Base-by-base conservation (phyloP, 2,329 filamentous ascomycete genomes). In the Alternaria hordeiaustralica region DNA sequence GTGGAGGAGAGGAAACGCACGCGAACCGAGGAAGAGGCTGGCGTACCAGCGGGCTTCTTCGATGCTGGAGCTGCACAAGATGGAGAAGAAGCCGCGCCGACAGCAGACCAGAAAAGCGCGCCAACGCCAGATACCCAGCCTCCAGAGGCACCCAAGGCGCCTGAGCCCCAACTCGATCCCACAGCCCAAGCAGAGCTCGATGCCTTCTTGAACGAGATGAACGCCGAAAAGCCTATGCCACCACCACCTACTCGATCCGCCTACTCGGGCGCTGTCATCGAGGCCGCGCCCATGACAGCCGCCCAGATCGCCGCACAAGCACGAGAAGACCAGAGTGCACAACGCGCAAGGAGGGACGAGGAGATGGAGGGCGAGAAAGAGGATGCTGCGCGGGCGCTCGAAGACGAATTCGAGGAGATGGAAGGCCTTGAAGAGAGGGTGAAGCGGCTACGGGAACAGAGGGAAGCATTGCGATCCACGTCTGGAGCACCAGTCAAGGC, bases 191-290 rank as follows among this genome's bases (percentile, higher is more conserved):
- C 71, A 12, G 81, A 82, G 30, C 81, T 92, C 3, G 89, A 96
- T 76, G 94, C 75, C 15, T 78, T 79, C 58, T 50, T 79, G 63
- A 64, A 63, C 43, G 81, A 82, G 44, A 81, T 92, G 9, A 89
- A 94, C 75, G 92, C 97, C 74, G 88, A 90, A 58, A 96, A 92
- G 92, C 57, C 69, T 10, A 91, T 92, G 2, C 92, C 92, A 9
- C 96, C 97, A 75, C 91, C 97, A 77, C 91, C 92, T 3, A 89
- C 97, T 59, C 36, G 46, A 20, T 33, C 47, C 18, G 53, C 71
- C 13, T 74, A 78, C 13, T 70, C 77, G 0, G 75, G 73, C 45
- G 81, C 82, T 6, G 81, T 82, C 8, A 83, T 85, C 51, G 80
- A 82, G 56, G 78, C 83, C 6, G 81, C 82, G 9, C 81, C 83